Conservation (phyloP, 1,139 yeast species). For the Geotrichum candidum region DNA sequence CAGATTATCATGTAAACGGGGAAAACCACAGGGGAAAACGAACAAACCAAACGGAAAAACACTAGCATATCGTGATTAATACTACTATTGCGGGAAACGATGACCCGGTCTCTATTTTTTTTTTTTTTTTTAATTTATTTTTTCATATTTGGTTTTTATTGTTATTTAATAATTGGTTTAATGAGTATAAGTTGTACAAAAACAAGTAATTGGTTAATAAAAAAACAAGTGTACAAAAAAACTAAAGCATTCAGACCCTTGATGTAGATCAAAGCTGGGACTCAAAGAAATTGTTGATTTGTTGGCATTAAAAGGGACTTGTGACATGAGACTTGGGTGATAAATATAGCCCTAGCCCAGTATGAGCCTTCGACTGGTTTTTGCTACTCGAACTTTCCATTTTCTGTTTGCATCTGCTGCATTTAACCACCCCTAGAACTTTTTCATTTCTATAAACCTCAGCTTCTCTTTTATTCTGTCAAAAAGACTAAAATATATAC, state of each 20-base stretch:
- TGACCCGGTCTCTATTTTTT: not conserved
- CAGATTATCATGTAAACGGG: conserved; percentile 80
- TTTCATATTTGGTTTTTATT: not conserved
- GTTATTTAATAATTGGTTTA: not conserved
- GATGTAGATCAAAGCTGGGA: no score
- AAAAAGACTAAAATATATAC: no score
- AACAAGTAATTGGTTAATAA: not conserved
- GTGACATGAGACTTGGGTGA: not conserved
- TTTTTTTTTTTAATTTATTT: not conserved
- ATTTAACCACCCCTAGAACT: no score
- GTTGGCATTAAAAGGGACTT: not conserved
- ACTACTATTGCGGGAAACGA: not conserved
- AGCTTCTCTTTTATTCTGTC: no score
- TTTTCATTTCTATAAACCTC: no score
- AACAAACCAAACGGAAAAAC: not conserved
- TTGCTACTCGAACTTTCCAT: no score
- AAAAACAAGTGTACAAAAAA: not conserved
- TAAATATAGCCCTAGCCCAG: not conserved
- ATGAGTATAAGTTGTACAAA: not conserved
- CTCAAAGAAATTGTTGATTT: not conserved
- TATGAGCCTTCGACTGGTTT: no score
- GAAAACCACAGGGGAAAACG: not conserved
- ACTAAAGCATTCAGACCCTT: no score
- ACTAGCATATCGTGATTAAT: not conserved
- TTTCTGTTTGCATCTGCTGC: no score